Base-by-base conservation (phyloP, 2,329 filamentous ascomycete genomes). In the Talaromyces atroroseus region DNA sequence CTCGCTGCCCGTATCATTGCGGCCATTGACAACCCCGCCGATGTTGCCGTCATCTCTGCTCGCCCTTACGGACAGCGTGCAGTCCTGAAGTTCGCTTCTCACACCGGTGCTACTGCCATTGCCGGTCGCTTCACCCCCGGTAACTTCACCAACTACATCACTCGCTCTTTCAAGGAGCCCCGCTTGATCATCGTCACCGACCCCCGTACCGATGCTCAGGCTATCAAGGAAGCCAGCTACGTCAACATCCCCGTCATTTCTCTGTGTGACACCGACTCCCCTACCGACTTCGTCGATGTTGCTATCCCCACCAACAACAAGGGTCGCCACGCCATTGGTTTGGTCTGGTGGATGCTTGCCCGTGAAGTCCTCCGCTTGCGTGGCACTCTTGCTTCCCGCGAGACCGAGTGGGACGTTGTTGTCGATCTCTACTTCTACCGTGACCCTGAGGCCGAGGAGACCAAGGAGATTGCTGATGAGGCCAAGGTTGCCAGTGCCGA, bases 91-190 rank as follows among this genome's bases (percentile, higher is more conserved):
- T 99, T 99, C 83, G 94, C 94, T 73, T 83, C 91, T 65, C 94
- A 99, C 88, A 99, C 94, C 67, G 94, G 94, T 77, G 92, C 95
- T 73, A 89, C 91, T 73, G 89, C 94, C 78, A 99, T 99, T 74
- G 95, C 94, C 73, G 94, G 94, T 82, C 94, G 94, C 78, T 99
- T 99, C 89, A 99, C 94, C 76, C 94, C 94, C 77, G 94, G 94
- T 89, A 96, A 92, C 80, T 99, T 99, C 88, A 99, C 94, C 85
- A 99, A 99, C 87, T 99, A 99, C 89, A 99, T 99, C 88, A 99
- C 95, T 80, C 92, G 94, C 75, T 97, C 94, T 66, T 99, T 99
- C 91, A 96, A 96, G 88, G 94, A 99, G 85, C 94, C 94, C 76
- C 95, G 95, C 79, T 85, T 99, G 75, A 97, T 99, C 80, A 87